phyloP scores from a whole-genome alignment of 2,329 filamentous ascomycete genomes.

The Epichloe sibirici region DNA sequence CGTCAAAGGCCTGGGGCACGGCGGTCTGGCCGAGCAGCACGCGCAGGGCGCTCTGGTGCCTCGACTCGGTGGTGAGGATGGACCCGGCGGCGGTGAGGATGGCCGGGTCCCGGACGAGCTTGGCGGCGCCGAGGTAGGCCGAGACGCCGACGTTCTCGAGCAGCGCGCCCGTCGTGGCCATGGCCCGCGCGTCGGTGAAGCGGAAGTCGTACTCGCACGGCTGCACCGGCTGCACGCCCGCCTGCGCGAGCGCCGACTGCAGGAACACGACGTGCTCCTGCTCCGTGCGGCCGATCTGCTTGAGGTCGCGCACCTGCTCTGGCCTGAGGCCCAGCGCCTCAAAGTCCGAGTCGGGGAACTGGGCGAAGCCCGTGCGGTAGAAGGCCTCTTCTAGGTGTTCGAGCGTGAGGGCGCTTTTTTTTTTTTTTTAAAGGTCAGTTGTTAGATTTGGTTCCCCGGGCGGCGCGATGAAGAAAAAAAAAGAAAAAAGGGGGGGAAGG shows the following conservation, averaged over 20 bases:
- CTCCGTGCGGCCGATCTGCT: slow-evolving; percentile 51
- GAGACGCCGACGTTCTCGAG: slow-evolving; percentile 64
- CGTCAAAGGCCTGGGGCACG: slow-evolving; percentile 58
- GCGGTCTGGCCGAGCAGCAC: slow-evolving; percentile 43
- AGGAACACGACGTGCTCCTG: slow-evolving; percentile 28
- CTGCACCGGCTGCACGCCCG: slow-evolving; percentile 52
- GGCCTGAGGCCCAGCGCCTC: slow-evolving; percentile 29
- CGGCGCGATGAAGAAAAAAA: not conserved
- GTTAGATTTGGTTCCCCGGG: too few relatives aligned
- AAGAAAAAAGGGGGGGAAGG: not conserved
- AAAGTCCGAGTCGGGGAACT: slow-evolving; percentile 55
- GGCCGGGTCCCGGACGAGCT: slow-evolving; percentile 44
- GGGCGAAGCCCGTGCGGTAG: slow-evolving; percentile 58
- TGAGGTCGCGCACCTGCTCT: slow-evolving; percentile 34
- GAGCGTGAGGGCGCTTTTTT: slow-evolving; percentile 42
- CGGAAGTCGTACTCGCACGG: slow-evolving; percentile 63
- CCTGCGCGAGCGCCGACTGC: slow-evolving; percentile 46
- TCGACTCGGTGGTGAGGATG: slow-evolving; percentile 61
- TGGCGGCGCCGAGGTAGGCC: slow-evolving; percentile 61
- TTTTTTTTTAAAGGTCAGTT: too few relatives aligned
- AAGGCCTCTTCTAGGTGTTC: slow-evolving; percentile 65
- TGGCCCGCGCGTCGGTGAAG: slow-evolving; percentile 50
- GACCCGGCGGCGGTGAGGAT: slow-evolving; percentile 55
- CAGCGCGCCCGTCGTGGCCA: slow-evolving; percentile 57
- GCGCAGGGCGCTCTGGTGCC: slow-evolving; percentile 64